A percentile compares a stretch with the other conserved stretches of the same genome.
Evolutionary conservation across 768 basidiomycete genomes (phyloP).

Genomic region (Hericium erinaceus): DNA sequence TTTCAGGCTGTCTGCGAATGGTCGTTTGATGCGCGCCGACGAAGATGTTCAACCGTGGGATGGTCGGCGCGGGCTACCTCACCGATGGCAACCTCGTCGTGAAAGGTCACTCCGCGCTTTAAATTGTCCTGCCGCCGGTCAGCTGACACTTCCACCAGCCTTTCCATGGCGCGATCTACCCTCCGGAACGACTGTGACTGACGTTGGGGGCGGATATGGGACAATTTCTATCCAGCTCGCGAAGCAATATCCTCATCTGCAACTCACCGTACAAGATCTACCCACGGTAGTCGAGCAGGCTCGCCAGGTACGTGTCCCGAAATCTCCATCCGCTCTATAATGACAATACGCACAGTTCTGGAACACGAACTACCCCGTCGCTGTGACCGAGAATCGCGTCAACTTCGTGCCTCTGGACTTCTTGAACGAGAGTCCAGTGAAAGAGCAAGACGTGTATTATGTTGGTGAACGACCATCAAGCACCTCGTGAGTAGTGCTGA

Average conservation of each 20-base stretch:
- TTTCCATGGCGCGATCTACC: constrained; percentile 17
- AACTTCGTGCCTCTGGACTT: constrained; percentile 8
- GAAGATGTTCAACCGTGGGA: neutral
- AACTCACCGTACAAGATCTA: constrained; percentile 21
- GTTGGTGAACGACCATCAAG: neutral
- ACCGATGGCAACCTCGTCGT: neutral
- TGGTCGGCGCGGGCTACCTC: neutral
- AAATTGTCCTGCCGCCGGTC: neutral
- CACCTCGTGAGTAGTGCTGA: neutral
- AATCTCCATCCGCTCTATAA: no score
- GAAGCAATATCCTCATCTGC: constrained; percentile 19
- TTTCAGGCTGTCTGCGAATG: neutral
- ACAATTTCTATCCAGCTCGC: constrained; percentile 19
- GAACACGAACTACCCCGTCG: neutral
- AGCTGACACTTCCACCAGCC: constrained; percentile 8
- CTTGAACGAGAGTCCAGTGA: constrained; percentile 13
- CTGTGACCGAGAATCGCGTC: neutral
- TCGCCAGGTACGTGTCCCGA: constrained; percentile 11
- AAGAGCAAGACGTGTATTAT: constrained; percentile 2
- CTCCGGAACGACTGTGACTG: constrained; percentile 17
- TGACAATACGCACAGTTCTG: neutral
- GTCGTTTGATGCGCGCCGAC: neutral
- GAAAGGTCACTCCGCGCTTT: neutral
- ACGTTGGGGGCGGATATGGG: constrained; percentile 23
- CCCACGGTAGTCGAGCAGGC: constrained; percentile 19